Conservation (phyloP, 768 basidiomycete genomes). For the Mycena venus region DNA sequence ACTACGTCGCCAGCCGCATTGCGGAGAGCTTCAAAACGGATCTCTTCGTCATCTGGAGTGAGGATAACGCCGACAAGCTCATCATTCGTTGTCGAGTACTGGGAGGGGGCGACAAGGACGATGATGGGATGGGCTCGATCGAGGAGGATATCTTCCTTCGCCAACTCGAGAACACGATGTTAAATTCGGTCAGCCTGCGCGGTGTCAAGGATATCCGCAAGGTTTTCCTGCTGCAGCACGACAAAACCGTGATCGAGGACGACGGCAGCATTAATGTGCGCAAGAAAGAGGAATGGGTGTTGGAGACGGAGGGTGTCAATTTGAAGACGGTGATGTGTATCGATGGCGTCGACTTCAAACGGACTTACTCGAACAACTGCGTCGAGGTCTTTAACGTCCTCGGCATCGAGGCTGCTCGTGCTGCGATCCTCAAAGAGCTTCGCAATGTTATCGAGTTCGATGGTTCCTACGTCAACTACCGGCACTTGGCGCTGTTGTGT, state of each 20-base stretch:
- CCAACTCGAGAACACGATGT: conserved; percentile 95
- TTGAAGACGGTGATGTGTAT: conserved; percentile 82
- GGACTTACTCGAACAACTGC: conserved; percentile 98
- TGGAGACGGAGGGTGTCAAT: conserved; percentile 94
- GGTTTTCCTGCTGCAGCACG: conserved; percentile 93
- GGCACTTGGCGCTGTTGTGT: conserved; percentile 95
- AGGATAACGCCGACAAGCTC: conserved; percentile 98
- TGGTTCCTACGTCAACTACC: conserved; percentile 99
- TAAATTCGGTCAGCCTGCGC: conserved; percentile 94
- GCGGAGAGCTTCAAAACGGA: conserved; percentile 96
- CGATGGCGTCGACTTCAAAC: conserved; percentile 92
- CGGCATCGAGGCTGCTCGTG: conserved; percentile 97
- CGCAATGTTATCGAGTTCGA: conserved; percentile 98
- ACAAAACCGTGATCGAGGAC: conserved; percentile 74
- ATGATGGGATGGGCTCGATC: conserved; percentile 77
- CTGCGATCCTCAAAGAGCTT: conserved; percentile 93
- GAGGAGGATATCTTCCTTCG: conserved; percentile 98
- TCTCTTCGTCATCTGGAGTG: conserved; percentile 98
- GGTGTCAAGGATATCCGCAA: conserved; percentile 93
- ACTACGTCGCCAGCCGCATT: conserved; percentile 93
- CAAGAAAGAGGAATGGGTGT: conserved; percentile 90
- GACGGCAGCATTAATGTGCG: conserved; percentile 76
- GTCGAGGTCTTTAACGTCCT: conserved; percentile 94
- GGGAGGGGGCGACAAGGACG: conserved; percentile 87
- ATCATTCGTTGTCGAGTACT: conserved; percentile 96